Conservation (phyloP, 306 rosid genomes). For the Luffa acutangula region DNA sequence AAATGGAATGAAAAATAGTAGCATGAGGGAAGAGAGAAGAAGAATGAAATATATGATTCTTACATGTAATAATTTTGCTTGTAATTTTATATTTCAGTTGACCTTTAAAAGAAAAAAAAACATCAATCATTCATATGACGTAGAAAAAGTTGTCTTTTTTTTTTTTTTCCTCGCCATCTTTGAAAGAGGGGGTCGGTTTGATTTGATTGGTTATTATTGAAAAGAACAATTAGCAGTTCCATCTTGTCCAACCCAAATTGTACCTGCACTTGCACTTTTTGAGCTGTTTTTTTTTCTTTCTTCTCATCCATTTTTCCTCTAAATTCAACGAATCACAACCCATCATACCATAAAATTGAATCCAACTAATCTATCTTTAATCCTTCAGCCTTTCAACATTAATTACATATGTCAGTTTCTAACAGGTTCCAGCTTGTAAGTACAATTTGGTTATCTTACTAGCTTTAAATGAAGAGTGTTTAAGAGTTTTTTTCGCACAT, state of each 20-base stretch:
- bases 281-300: not conserved
- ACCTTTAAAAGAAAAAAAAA: not conserved
- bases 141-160: not conserved
- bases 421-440: not conserved
- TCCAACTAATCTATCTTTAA: not conserved
- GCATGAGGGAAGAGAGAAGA: not conserved
- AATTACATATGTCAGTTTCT: not conserved
- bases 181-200: conserved; percentile 10
- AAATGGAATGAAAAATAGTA: not conserved
- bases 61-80: not conserved
- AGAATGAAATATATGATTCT: not conserved
- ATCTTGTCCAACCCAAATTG: conserved; percentile 11
- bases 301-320: not conserved
- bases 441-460: not conserved
- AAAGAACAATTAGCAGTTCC: conserved; percentile 11
- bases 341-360: not conserved
- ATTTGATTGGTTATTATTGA: conserved; percentile 7
- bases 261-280: not conserved
- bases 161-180: not conserved
- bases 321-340: conserved; percentile 1
- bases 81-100: conserved; percentile 3
- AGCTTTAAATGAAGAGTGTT: not conserved
- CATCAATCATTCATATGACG: conserved; percentile 10
- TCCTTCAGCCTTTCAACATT: not conserved
- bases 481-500: not conserved